A percentile compares a stretch with the other conserved stretches of the same genome.
Evolutionary conservation across 345 rosid species (phyloP).

Genomic region (Pistacia integerrima): DNA sequence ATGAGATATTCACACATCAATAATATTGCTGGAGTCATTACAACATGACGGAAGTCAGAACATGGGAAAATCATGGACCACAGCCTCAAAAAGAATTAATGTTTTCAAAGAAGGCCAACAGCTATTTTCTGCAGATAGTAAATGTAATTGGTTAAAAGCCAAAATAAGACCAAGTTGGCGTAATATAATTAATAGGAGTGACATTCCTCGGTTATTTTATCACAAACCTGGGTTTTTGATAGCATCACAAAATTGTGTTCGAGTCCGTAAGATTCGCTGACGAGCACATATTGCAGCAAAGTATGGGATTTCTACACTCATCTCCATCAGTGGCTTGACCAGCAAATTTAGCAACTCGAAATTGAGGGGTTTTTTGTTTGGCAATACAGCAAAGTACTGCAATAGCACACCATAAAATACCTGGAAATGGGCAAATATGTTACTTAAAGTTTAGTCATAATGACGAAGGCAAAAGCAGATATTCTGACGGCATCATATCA

Average conservation of each 20-base stretch:
- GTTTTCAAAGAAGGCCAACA: slow-evolving; percentile 95
- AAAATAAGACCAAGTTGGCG: slow-evolving; percentile 4
- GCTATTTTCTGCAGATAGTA: slow-evolving; percentile 56
- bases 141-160: background rate
- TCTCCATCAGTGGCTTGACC: slow-evolving; percentile 85
- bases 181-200: slow-evolving; percentile 3
- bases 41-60: slow-evolving; percentile 92
- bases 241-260: slow-evolving; percentile 70
- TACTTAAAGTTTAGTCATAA: slow-evolving; percentile 11
- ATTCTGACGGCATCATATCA: slow-evolving; percentile 1
- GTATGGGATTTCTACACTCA: slow-evolving; percentile 88
- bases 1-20: slow-evolving; percentile 94
- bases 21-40: slow-evolving; percentile 82
- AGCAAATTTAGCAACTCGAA: slow-evolving; percentile 76
- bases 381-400: slow-evolving; percentile 86
- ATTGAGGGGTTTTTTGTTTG: slow-evolving; percentile 72
- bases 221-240: slow-evolving; percentile 71
- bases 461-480: slow-evolving; percentile 8
- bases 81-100: slow-evolving; percentile 73
- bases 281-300: slow-evolving; percentile 98
- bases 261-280: slow-evolving; percentile 62
- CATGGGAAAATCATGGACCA: slow-evolving; percentile 96
- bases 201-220: background rate
- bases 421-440: slow-evolving; percentile 44
- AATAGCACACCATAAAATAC: slow-evolving; percentile 85